These are phyloP conservation scores for Posidonia australis DNA, from an alignment of 106 monocot genomes.

Conservation along the genomic window DNA sequence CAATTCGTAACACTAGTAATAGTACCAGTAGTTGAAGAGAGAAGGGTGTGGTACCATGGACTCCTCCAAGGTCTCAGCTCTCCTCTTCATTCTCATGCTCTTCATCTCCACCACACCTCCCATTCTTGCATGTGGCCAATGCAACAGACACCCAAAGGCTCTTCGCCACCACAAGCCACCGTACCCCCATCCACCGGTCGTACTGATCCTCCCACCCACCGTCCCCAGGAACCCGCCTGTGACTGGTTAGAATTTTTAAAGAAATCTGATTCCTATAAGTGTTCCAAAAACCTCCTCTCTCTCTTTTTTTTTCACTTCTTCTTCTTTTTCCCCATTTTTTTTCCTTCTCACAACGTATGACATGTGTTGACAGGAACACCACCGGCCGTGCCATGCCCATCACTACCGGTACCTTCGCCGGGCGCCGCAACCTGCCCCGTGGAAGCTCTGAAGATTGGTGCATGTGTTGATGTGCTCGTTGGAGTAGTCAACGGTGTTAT, in stretches of 20 bases:
- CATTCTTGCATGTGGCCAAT: constrained; percentile 2
- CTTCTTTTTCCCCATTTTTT: too few species aligned
- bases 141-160: not conserved
- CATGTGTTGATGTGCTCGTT: constrained; percentile 20
- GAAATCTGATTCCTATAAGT: too few species aligned
- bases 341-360: too few species aligned
- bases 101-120: constrained; percentile 6
- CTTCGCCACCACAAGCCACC: too few species aligned
- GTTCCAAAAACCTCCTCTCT: too few species aligned
- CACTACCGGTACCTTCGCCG: not conserved
- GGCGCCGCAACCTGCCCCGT: constrained; percentile 9
- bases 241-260: too few species aligned
- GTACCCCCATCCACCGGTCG: too few species aligned
- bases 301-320: too few species aligned
- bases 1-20: too few species aligned
- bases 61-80: not conserved
- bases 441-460: constrained; percentile 15
- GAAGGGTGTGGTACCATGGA: not conserved
- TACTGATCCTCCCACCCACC: too few species aligned
- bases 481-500: constrained; percentile 12
- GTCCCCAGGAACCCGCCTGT: too few species aligned
- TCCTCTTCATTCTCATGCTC: constrained; percentile 8
- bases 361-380: constrained; percentile 1
- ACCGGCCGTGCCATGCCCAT: not conserved
- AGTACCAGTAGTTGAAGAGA: too few species aligned